Conservation (phyloP, 1,284 basidiomycete genomes). For the Lentinula novae-zelandiae region DNA sequence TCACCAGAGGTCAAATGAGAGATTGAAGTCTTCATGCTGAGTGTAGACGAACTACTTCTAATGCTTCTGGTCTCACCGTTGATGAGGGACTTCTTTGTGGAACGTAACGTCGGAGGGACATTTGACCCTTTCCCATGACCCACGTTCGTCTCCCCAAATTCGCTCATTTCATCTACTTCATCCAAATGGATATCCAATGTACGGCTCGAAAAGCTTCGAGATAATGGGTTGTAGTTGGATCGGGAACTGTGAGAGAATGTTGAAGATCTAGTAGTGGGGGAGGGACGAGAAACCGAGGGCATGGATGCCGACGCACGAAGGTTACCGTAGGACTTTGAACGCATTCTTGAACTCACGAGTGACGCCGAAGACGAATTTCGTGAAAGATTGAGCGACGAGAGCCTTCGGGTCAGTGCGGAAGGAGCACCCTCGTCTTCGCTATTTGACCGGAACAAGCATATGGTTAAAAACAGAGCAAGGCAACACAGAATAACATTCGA, state of each 20-base stretch:
- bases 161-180: constrained; percentile 4
- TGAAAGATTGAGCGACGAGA: constrained; percentile 55
- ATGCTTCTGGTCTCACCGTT: background rate
- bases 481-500: background rate
- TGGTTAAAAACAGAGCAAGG: background rate
- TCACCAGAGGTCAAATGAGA: background rate
- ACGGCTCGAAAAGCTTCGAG: constrained; percentile 6
- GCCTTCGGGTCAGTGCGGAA: constrained; percentile 61
- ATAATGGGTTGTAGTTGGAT: background rate
- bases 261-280: constrained; percentile 1
- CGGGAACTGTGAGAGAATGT: background rate
- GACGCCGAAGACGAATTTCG: constrained; percentile 32
- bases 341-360: constrained; percentile 5
- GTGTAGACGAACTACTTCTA: background rate
- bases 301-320: constrained; percentile 8
- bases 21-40: background rate
- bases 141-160: constrained; percentile 4
- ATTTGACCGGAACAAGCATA: constrained; percentile 12
- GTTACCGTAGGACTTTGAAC: constrained; percentile 12
- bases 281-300: constrained; percentile 5
- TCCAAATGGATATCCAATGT: constrained; percentile 1
- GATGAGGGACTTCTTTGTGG: background rate
- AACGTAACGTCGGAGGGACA: background rate
- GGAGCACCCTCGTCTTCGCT: constrained; percentile 83
- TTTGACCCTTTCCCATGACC: background rate